These are phyloP conservation scores for Nakazawaea holstii DNA, from an alignment of 805 yeast species.

Conservation along the genomic window DNA sequence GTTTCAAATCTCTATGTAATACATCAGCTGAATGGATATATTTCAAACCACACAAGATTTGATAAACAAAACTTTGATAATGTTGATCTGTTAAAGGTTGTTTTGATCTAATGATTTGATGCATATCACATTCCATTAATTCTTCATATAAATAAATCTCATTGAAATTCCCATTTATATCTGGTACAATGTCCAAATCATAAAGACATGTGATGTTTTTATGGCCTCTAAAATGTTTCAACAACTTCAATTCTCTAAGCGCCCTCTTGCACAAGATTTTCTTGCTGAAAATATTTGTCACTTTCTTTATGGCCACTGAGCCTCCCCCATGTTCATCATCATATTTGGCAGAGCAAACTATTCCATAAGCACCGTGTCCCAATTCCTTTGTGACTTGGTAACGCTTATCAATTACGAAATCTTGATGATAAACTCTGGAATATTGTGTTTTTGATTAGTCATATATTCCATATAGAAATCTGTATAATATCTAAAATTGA, in stretches of 20 bases:
- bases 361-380: conserved; percentile 98
- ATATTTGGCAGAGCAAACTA: conserved; percentile 91
- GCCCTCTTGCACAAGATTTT: conserved; percentile 90
- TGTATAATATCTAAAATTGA: neutral
- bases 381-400: conserved; percentile 87
- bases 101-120: conserved; percentile 90
- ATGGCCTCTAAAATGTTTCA: conserved; percentile 93
- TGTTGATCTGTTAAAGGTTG: conserved; percentile 94
- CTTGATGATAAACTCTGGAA: conserved; percentile 73
- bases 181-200: conserved; percentile 87
- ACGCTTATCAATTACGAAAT: conserved; percentile 84
- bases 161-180: conserved; percentile 65
- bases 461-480: neutral
- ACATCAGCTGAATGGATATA: conserved; percentile 96
- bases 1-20: conserved; percentile 90
- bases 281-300: conserved; percentile 89
- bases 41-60: conserved; percentile 86
- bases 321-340: conserved; percentile 68
- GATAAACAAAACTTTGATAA: conserved; percentile 89
- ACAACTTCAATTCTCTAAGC: conserved; percentile 79
- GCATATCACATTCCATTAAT: conserved; percentile 98
- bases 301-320: conserved; percentile 91
- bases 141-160: conserved; percentile 94
- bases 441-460: neutral
- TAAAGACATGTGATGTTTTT: conserved; percentile 93